Conservation (phyloP, 352 stramenopile species). For the Phytophthora crassamura region DNA sequence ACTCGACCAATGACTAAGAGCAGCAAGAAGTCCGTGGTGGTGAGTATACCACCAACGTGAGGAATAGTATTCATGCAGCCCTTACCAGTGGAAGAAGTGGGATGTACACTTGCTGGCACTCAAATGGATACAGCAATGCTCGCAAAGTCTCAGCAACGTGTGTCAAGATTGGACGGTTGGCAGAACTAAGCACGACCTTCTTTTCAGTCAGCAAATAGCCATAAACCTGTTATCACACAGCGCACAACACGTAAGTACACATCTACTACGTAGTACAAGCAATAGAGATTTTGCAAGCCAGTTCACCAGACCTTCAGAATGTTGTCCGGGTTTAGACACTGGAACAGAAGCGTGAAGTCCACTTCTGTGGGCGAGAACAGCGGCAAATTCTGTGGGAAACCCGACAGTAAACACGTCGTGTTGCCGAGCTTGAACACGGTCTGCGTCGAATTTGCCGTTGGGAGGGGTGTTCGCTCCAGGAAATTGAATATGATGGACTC, state of each 20-base stretch:
- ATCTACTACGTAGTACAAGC: conserved; percentile 2
- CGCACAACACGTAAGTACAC: too few species aligned
- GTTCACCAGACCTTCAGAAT: conserved; percentile 59
- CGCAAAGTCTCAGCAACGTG: conserved; percentile 70
- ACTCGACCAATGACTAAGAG: conserved; percentile 67
- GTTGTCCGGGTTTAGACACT: conserved; percentile 69
- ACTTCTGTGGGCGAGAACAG: conserved; percentile 61
- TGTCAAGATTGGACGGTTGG: conserved; percentile 63
- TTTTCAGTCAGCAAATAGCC: conserved; percentile 70
- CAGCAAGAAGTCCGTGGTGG: neutral
- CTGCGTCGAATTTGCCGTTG: conserved; percentile 34
- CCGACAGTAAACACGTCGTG: conserved; percentile 42
- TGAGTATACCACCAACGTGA: neutral
- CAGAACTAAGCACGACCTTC: conserved; percentile 70
- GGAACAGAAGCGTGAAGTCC: conserved; percentile 76
- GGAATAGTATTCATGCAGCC: neutral
- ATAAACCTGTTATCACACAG: conserved; percentile 39
- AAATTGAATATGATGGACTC: conserved; percentile 67
- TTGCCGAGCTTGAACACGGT: conserved; percentile 52
- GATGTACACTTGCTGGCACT: conserved; percentile 82
- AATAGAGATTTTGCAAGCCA: neutral
- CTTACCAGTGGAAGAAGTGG: conserved; percentile 69
- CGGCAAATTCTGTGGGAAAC: conserved; percentile 29
- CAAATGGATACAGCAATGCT: conserved; percentile 67
- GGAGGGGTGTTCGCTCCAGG: conserved; percentile 55